Base-by-base conservation (phyloP, 306 rosid species). In the Acacia acuminata region DNA sequence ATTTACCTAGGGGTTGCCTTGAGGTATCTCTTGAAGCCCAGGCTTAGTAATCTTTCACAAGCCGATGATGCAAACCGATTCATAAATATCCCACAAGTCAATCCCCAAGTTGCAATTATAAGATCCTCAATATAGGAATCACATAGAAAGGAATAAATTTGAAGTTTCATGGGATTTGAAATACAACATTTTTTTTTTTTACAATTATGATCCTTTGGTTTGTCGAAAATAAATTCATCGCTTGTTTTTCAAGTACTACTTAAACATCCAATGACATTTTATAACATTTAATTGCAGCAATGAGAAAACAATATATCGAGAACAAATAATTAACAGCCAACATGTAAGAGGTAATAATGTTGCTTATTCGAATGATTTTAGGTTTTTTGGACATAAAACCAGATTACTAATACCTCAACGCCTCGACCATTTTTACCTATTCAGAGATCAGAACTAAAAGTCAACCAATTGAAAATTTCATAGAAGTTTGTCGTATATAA, bases 1-100 rank as follows among this genome's bases (percentile, higher is more conserved):
- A n/a, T n/a, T n/a, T n/a, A n/a, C 95, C 95, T 58, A 96, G 90
- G 84, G 99, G 90, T 78, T 90, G 97, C 90, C 95, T 91, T 42
- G 95, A 89, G 48, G 86, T 40, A 85, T 91, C 91, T 51, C 93
- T 93, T 16, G 97, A 85, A 64, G 99, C 98, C 99, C 99, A 93
- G 55, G 96, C 96, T 84, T 87, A 77, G 85, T 96, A 96, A 85
- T 96, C 99, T 89, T 89, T 96, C 89, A 90, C 92, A 77, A 96
- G 98, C 99, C 93, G 92, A 77, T 86, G 68, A 65, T 51, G 42
- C 2, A 58, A 45, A 5, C 67, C 55, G 15, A 34, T 38, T 27
- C 48, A 14, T 32, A 36, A 73, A 53, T 63, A 25, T 36, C 25
- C 40, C 51, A 40, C 70, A 73, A 53, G 77, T 13, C 74, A 64